A percentile compares a stretch with the other conserved stretches of the same genome.
These are phyloP conservation scores for Monosporascus sp. DNA, from an alignment of 2,329 filamentous ascomycete species.

Conservation along the genomic window DNA sequence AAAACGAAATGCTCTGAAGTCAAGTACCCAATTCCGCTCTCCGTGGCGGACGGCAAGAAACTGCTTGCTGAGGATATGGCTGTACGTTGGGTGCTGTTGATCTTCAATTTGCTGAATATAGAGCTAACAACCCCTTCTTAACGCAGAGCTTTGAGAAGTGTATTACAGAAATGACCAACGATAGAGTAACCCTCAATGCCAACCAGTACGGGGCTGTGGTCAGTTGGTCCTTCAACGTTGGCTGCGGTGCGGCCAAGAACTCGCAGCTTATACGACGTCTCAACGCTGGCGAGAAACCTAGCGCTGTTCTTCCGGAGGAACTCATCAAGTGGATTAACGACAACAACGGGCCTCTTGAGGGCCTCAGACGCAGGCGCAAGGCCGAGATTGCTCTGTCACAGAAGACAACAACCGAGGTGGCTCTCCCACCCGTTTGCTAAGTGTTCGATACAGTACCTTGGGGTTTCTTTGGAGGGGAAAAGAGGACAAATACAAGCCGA, in stretches of 20 bases:
- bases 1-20: conserved; percentile 38
- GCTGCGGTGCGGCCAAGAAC: conserved; percentile 33
- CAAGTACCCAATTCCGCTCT: conserved; percentile 40
- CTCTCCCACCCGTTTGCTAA: too few relatives aligned
- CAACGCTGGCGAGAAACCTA: conserved; percentile 37
- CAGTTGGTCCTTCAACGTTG: conserved; percentile 47
- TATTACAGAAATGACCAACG: conserved; percentile 21
- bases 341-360: conserved; percentile 6
- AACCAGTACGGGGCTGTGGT: conserved; percentile 50
- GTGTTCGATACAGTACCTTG: too few relatives aligned
- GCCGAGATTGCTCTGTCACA: too few relatives aligned
- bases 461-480: too few relatives aligned
- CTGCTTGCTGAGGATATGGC: conserved; percentile 32
- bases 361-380: too few relatives aligned
- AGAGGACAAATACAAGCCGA: too few relatives aligned
- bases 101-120: conserved; percentile 17
- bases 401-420: too few relatives aligned
- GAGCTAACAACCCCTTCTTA: not conserved
- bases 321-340: conserved; percentile 44
- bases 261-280: conserved; percentile 38
- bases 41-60: conserved; percentile 31
- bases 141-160: too few relatives aligned
- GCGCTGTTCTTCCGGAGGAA: conserved; percentile 37
- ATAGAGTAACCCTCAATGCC: conserved; percentile 35
- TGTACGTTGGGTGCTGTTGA: too few relatives aligned